Percentiles rank a stretch among this genome's conserved stretches.
Evolutionary conservation across 1,139 yeast species (phyloP).

Genomic region (Diutina pseudorugosa): DNA sequence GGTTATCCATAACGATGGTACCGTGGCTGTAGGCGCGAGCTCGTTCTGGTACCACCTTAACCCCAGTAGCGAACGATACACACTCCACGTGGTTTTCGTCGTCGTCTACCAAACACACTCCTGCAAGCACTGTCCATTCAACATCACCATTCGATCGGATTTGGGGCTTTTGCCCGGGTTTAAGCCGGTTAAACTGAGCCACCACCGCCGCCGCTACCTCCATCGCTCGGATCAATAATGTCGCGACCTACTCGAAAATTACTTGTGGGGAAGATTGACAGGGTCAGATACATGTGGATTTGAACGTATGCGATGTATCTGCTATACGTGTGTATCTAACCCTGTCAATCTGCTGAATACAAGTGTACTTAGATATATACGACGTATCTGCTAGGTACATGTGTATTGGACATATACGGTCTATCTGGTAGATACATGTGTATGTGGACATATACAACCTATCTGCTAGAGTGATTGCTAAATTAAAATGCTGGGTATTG

Average conservation of each 20-base stretch:
- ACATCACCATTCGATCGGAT: slow-evolving; percentile 45
- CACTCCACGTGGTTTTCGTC: slow-evolving; percentile 7
- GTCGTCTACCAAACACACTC: slow-evolving; percentile 38
- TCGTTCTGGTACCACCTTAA: slow-evolving; percentile 58
- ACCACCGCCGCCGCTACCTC: not conserved
- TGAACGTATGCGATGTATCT: too few species aligned
- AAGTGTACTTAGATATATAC: too few species aligned
- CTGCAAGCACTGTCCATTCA: slow-evolving; percentile 84
- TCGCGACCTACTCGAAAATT: not conserved
- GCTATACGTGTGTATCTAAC: too few species aligned
- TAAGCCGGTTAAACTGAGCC: not conserved
- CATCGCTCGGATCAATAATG: not conserved
- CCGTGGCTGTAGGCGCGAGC: slow-evolving; percentile 37
- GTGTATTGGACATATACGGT: too few species aligned
- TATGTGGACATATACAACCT: too few species aligned
- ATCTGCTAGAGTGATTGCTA: too few species aligned
- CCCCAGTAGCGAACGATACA: slow-evolving; percentile 65
- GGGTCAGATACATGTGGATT: too few species aligned
- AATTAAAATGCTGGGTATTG: too few species aligned
- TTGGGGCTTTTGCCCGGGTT: slow-evolving; percentile 34
- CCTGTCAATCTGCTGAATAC: too few species aligned
- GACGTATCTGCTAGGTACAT: too few species aligned
- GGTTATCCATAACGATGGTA: slow-evolving; percentile 65
- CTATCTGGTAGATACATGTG: too few species aligned
- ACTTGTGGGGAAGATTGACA: too few species aligned